phyloP scores from a whole-genome alignment of 2,329 filamentous ascomycete genomes.

The Pseudogymnoascus sp. region DNA sequence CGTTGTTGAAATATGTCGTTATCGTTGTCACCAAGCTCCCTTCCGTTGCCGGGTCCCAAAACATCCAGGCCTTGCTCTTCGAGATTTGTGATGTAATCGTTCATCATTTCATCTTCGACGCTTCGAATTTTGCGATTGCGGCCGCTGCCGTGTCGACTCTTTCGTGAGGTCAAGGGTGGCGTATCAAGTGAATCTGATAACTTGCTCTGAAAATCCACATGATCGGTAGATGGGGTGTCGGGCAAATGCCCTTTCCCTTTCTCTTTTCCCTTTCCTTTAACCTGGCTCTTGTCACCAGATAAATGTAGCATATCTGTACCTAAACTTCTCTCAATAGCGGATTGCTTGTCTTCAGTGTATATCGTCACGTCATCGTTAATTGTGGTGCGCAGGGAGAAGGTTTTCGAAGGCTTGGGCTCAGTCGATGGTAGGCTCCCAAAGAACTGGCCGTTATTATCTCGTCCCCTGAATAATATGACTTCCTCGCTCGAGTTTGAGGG shows the following conservation, averaged over 20 bases:
- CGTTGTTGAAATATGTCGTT: constrained; percentile 14
- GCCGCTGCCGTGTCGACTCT: neutral
- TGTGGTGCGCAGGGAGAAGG: neutral
- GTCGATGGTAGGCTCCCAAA: neutral
- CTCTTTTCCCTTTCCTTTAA: neutral
- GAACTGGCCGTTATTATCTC: constrained; percentile 24
- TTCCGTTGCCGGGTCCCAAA: constrained; percentile 8
- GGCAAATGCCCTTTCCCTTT: neutral
- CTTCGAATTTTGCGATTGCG: neutral
- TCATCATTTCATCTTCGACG: constrained; percentile 3
- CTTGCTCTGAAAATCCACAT: neutral
- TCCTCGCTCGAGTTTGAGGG: constrained; percentile 63
- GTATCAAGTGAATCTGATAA: neutral
- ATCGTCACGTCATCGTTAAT: neutral
- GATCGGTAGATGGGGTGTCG: neutral
- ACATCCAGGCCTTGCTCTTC: neutral
- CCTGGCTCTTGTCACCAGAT: neutral
- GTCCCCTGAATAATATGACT: constrained; percentile 59
- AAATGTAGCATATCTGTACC: neutral
- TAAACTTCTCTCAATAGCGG: neutral
- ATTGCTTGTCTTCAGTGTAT: constrained; percentile 1
- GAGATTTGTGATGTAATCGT: constrained; percentile 4
- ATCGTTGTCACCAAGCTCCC: neutral
- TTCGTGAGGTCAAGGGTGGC: neutral
- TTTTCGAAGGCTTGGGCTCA: neutral